A percentile compares a stretch with the other conserved stretches of the same genome.
Conservation (phyloP, 2,329 filamentous ascomycete genomes). For the Paracoccidioides lutzii region DNA sequence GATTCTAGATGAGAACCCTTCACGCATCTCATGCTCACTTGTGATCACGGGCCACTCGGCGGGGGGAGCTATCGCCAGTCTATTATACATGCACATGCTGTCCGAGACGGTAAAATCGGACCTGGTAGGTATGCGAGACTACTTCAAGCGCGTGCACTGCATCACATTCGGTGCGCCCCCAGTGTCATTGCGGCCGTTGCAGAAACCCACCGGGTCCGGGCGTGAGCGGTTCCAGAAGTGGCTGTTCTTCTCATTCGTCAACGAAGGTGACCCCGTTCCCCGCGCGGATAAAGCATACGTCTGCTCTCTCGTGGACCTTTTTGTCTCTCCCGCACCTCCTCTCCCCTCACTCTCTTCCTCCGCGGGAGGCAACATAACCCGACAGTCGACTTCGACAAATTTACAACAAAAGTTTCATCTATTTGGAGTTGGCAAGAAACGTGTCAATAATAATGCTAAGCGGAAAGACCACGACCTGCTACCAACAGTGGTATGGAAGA, state of each 20-base stretch:
- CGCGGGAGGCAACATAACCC: neutral
- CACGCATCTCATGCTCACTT: conserved; percentile 52
- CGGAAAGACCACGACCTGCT: conserved; percentile 1
- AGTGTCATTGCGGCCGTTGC: conserved; percentile 56
- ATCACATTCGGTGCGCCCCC: conserved; percentile 77
- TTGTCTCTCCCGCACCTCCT: conserved; percentile 46
- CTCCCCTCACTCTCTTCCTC: conserved; percentile 4
- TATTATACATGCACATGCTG: conserved; percentile 75
- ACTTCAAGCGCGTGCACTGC: conserved; percentile 71
- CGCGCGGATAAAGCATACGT: conserved; percentile 67
- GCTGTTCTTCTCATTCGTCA: conserved; percentile 67
- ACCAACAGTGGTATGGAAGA: conserved; percentile 42
- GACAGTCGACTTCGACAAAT: neutral
- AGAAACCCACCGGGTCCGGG: conserved; percentile 38
- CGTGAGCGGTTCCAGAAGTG: conserved; percentile 44
- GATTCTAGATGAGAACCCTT: conserved; percentile 59
- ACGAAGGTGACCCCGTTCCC: conserved; percentile 72
- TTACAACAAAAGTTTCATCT: neutral
- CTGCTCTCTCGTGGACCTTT: conserved; percentile 57
- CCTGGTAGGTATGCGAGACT: conserved; percentile 53
- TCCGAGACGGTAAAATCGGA: conserved; percentile 48
- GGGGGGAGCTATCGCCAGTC: conserved; percentile 66
- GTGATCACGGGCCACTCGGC: conserved; percentile 80
- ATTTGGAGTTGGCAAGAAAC: conserved; percentile 1
- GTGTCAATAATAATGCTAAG: conserved; percentile 10